Evolutionary conservation across 2,329 filamentous ascomycete species (phyloP), one percentile per base, ranked within the genome.

Genomic region (Arthrobotrys iridis): DNA sequence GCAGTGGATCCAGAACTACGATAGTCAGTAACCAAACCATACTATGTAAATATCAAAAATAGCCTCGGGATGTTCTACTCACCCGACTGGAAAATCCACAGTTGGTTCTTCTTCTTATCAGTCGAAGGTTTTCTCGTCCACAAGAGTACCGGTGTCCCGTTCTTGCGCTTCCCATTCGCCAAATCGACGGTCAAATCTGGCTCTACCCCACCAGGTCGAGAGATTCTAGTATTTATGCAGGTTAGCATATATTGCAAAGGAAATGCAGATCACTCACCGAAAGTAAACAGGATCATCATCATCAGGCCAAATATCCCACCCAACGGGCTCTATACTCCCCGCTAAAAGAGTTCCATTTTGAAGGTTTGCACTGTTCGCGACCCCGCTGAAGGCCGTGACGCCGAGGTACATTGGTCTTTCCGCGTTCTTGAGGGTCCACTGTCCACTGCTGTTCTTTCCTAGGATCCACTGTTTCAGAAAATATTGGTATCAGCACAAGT

Each of bases 81-180:
- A 65, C 62, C 62, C 7, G 62, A 65, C 13, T 65, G 62, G 43
- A 65, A 65, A 10, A 65, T 65, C 62, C 62, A 65, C 62, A 65
- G 30, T 11, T 65, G 62, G 7, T 65, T 65, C 62, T 65, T 65
- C 62, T 55, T 55, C 46, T 65, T 65, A 40, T 50, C 46, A 11
- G 33, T 15, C 15, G 45, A 37, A 5, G 62, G 62, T 24, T 65
- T 65, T 24, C 24, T 65, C 24, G 62, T 65, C 63, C 63, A 66
- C 35, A 66, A 28, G 22, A 66, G 7, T 7, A 66, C 37, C 13
- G 37, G 50, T 10, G 63, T 66, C n/a, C 63, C 63, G 26, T 66
- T 66, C 50, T 66, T 66, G 1, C n/a, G 37, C 22, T 66, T 66
- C 26, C 63, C 63, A 8, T 48, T 48, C 10, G 50, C 48, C 13